A percentile compares a stretch with the other conserved stretches of the same genome.
These are phyloP conservation scores for Ophiognomonia clavigignenti-juglandacearum DNA, from an alignment of 2,329 filamentous ascomycete species.

Conservation along the genomic window DNA sequence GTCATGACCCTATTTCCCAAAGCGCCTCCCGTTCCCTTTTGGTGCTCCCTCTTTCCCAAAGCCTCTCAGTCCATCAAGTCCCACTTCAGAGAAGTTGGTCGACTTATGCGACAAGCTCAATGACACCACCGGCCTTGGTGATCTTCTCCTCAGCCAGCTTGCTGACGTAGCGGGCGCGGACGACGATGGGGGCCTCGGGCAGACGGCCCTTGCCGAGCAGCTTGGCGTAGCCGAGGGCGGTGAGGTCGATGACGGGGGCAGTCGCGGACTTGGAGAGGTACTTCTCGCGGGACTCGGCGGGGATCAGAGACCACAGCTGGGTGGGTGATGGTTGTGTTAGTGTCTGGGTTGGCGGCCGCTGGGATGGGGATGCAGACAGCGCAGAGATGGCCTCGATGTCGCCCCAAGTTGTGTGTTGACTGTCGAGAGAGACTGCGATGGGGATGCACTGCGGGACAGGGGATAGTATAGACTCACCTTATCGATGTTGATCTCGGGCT, in stretches of 20 bases:
- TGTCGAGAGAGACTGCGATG: no score
- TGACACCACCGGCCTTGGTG: slow-evolving; percentile 91
- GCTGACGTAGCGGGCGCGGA: slow-evolving; percentile 92
- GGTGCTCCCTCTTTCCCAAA: slow-evolving; percentile 1
- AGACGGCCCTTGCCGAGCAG: slow-evolving; percentile 97
- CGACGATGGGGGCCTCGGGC: slow-evolving; percentile 87
- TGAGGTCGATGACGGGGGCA: slow-evolving; percentile 95
- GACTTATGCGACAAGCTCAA: slow-evolving; percentile 89
- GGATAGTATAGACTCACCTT: slow-evolving; percentile 61
- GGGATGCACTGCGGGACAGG: neutral
- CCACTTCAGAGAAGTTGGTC: neutral
- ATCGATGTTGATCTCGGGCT: slow-evolving; percentile 97
- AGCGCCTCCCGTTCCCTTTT: neutral
- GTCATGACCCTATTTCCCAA: slow-evolving; percentile 16
- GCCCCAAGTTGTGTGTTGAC: neutral
- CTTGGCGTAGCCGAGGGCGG: slow-evolving; percentile 96
- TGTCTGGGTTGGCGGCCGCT: slow-evolving; percentile 16
- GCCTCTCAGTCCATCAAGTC: neutral
- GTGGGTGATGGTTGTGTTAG: slow-evolving; percentile 11
- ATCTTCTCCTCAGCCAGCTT: slow-evolving; percentile 98
- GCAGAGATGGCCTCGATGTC: neutral
- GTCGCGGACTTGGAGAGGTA: slow-evolving; percentile 81
- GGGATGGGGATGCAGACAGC: neutral
- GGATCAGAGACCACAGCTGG: slow-evolving; percentile 93
- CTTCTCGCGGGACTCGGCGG: slow-evolving; percentile 85